Evolutionary conservation across 768 basidiomycete species (phyloP).

Genomic region (Mycena epipterygia): DNA sequence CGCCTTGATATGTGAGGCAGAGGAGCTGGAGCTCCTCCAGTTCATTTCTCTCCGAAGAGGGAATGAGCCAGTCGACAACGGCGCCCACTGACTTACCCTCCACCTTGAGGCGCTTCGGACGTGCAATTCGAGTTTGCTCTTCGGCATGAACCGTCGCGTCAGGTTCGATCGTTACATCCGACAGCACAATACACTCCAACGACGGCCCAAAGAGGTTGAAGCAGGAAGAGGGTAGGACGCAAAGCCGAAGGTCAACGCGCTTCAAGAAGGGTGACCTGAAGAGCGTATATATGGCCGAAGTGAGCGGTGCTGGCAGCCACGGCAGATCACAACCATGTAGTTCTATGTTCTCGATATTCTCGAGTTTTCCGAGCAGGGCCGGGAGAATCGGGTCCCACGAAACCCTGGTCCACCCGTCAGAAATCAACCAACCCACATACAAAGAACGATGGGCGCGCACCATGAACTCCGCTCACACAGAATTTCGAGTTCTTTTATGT

Average conservation of each 20-base stretch:
- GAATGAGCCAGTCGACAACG: constrained; percentile 26
- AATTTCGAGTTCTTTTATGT: constrained; percentile 14
- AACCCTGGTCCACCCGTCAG: background rate
- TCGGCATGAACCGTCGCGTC: background rate
- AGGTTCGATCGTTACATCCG: constrained; percentile 22
- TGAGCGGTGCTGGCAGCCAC: constrained; percentile 22
- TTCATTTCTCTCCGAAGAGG: constrained; percentile 10
- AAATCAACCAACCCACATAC: background rate
- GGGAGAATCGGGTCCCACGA: constrained; percentile 26
- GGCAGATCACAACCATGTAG: constrained; percentile 26
- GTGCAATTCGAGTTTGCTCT: background rate
- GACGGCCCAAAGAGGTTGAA: constrained; percentile 23
- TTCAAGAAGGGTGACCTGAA: constrained; percentile 26
- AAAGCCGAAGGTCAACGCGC: constrained; percentile 21
- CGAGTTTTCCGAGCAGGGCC: constrained; percentile 19
- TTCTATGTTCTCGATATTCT: constrained; percentile 19
- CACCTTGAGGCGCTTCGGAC: constrained; percentile 16
- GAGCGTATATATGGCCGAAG: constrained; percentile 19
- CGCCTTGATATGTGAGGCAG: constrained; percentile 12
- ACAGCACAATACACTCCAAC: constrained; percentile 18
- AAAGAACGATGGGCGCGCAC: background rate
- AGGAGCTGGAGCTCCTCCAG: constrained; percentile 21
- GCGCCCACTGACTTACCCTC: constrained; percentile 18
- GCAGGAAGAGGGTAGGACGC: constrained; percentile 21
- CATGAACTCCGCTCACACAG: constrained; percentile 32